Base-by-base conservation (phyloP, 23 red algal species). In the Gracilaria caudata region DNA sequence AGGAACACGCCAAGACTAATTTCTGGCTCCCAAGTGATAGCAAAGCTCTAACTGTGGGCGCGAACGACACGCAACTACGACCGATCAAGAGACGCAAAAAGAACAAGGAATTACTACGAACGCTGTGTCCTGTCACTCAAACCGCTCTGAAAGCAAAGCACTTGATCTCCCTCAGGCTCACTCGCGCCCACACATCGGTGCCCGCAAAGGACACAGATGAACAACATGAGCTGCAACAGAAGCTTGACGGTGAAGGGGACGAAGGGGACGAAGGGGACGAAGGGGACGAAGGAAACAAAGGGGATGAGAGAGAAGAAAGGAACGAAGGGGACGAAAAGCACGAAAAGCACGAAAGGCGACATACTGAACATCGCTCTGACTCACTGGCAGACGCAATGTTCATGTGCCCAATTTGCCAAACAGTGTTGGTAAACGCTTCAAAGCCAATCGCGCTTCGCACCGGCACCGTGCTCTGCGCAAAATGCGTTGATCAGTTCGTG, bases 401-500 rank as follows among this genome's bases (percentile, higher is more conserved):
- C 73, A 87, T 87, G 43, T 96, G 94, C 38, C 74, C 94, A 28
- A 78, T 96, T 51, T 96, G 94, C 61, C 79, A 73, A 2, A 39
- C 79, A 28, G 64, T 73, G 25, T 59, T 96, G 54, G 74, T 64
- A 34, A 96, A 96, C 80, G 80, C 94, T 68, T 79, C 78, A 33
- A 84, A 87, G 38, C 86, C 87, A 36, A 68, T 86, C 32, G 94
- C 89, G 41, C 54, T 86, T 7, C 38, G 77, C 46, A 92, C 81
- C 39, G 94, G 94, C 17, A 57, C 87, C 12, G 94, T 96, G 7
- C 60, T 96, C 0, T 96, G 94, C 82, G 54, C 71, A 23, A 77
- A 87, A 30, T 96, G 94, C 57, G 88, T 96, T 34, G 38, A 70
- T 40, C 58, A 83, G n/a, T 96, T 96, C 54, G 94, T 90, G 20